A percentile compares a stretch with the other conserved stretches of the same genome.
These are phyloP conservation scores for Passalora sequoiae DNA, from an alignment of 2,329 filamentous ascomycete species.

Conservation along the genomic window DNA sequence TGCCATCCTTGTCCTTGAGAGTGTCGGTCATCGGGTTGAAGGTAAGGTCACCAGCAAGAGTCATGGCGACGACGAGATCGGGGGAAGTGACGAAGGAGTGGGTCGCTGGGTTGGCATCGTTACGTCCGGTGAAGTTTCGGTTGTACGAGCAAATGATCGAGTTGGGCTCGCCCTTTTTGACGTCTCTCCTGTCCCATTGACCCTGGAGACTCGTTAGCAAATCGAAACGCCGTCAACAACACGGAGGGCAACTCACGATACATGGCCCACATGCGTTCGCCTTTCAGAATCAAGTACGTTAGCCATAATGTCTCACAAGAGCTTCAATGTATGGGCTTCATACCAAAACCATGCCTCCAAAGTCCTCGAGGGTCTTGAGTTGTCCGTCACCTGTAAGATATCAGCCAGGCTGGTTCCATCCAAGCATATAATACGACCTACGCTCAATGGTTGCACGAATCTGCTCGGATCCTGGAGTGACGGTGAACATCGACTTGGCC, in stretches of 20 bases:
- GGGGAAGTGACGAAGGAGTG: conserved; percentile 91
- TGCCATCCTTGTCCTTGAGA: conserved; percentile 91
- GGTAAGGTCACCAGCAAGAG: conserved; percentile 74
- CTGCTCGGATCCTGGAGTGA: conserved; percentile 95
- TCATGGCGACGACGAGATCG: conserved; percentile 81
- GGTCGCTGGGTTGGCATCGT: conserved; percentile 91
- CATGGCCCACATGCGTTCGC: conserved; percentile 91
- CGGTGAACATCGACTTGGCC: conserved; percentile 86
- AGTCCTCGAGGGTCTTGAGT: conserved; percentile 90
- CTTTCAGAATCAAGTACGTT: no score
- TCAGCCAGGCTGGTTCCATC: not conserved
- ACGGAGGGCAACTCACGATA: no score
- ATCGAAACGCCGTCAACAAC: no score
- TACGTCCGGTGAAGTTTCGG: conserved; percentile 98
- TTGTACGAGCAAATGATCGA: conserved; percentile 99
- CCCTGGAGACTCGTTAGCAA: no score
- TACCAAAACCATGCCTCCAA: conserved; percentile 87
- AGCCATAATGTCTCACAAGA: no score
- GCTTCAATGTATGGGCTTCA: no score
- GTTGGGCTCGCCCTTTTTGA: conserved; percentile 93
- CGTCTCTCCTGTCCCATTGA: conserved; percentile 90
- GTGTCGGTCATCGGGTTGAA: conserved; percentile 94
- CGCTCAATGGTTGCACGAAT: conserved; percentile 88
- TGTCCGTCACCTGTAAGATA: conserved; percentile 24
- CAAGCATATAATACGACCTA: conserved; percentile 43